phyloP scores from a whole-genome alignment of 345 rosid species.

The Eucalyptus guilfoylei region DNA sequence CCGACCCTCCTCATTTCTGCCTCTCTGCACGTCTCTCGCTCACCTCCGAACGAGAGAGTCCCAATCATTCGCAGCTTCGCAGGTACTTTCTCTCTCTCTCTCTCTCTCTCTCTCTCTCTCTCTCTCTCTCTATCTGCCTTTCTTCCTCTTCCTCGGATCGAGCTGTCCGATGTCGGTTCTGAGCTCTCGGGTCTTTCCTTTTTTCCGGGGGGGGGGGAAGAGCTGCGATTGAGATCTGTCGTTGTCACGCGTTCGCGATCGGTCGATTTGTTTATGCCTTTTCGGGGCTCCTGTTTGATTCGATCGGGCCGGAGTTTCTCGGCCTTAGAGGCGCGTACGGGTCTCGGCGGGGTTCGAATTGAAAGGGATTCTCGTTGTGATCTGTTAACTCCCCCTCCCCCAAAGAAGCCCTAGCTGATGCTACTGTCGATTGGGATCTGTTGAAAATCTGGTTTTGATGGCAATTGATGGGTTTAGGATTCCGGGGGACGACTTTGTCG shows the following conservation, averaged over 20 bases:
- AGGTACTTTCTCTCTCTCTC: background rate
- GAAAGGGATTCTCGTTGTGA: background rate
- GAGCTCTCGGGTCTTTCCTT: background rate
- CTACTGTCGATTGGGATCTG: background rate
- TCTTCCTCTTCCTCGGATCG: background rate
- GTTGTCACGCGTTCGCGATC: background rate
- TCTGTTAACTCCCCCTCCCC: background rate
- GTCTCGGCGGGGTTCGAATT: background rate
- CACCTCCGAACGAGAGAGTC: background rate
- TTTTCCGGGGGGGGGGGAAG: fast-evolving
- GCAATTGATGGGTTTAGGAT: background rate
- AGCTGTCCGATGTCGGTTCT: background rate
- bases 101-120: too few species aligned
- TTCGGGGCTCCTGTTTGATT: background rate
- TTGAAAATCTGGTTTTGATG: background rate
- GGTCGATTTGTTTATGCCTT: background rate
- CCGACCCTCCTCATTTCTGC: fast-evolving
- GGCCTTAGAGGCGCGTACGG: background rate
- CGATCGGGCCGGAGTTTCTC: background rate
- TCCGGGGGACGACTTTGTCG: background rate
- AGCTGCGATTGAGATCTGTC: background rate
- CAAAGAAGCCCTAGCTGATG: background rate
- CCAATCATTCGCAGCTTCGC: background rate
- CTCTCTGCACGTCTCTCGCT: background rate
- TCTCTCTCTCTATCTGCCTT: too few species aligned